Conservation (phyloP, 352 stramenopile genomes). For the Globisporangium lucens region DNA sequence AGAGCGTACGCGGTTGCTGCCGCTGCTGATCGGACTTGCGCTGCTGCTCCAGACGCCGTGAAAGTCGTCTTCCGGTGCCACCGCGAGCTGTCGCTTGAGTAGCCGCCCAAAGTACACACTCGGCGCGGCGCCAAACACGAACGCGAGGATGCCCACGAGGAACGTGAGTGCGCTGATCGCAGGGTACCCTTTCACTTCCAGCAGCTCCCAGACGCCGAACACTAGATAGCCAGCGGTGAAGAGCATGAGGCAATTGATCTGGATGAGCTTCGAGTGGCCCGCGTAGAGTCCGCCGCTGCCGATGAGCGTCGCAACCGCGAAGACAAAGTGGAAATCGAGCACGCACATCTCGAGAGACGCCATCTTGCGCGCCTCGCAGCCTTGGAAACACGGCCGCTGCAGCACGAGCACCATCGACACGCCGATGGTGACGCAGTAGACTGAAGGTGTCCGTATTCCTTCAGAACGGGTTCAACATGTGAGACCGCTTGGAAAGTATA, state of each 20-base stretch:
- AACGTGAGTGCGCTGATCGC: not conserved
- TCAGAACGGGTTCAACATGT: too few species aligned
- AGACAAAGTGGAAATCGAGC: conserved; percentile 6
- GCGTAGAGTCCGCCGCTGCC: not conserved
- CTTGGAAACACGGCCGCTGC: not conserved
- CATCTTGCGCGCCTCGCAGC: conserved; percentile 4
- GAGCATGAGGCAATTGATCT: conserved; percentile 6
- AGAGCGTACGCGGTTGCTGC: not conserved
- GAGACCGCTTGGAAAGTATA: too few species aligned
- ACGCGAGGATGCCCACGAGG: not conserved
- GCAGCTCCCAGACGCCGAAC: conserved; percentile 6
- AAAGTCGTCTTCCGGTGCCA: conserved; percentile 1
- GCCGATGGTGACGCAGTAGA: conserved; percentile 3
- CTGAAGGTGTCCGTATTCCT: too few species aligned
- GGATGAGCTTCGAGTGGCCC: not conserved
- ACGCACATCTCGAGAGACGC: not conserved
- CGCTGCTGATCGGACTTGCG: not conserved
- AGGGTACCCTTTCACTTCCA: conserved; percentile 3
- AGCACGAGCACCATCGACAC: conserved; percentile 1
- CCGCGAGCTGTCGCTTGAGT: not conserved
- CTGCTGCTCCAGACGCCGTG: conserved; percentile 2
- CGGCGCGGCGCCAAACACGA: not conserved
- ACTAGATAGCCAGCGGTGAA: not conserved
- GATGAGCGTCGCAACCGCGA: not conserved
- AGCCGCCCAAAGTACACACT: not conserved